These are phyloP conservation scores for Aquilaria yunnanensis DNA, from an alignment of 345 rosid species.

Conservation along the genomic window DNA sequence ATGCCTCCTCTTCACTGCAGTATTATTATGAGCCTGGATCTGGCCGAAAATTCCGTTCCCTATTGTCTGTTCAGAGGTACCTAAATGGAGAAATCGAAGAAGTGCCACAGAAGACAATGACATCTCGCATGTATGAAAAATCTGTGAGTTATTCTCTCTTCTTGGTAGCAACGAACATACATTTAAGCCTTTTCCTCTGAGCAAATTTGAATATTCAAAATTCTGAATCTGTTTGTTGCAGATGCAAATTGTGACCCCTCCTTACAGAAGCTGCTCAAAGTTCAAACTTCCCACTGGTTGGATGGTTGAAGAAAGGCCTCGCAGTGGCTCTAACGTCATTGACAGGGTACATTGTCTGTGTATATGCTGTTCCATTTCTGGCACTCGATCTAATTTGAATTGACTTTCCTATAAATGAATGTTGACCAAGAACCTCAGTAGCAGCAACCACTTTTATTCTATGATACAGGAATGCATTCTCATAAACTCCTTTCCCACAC, in stretches of 20 bases:
- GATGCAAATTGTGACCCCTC: slow-evolving; percentile 27
- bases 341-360: slow-evolving; percentile 26
- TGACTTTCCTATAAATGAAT: no score
- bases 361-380: no score
- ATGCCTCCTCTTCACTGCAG: slow-evolving; percentile 22
- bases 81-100: slow-evolving; percentile 19
- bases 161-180: not conserved
- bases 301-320: slow-evolving; percentile 30
- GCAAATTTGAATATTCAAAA: not conserved
- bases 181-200: slow-evolving; percentile 2
- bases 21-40: slow-evolving; percentile 43
- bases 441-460: no score
- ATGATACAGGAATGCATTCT: no score
- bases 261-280: slow-evolving; percentile 6
- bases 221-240: slow-evolving; percentile 9
- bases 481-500: no score
- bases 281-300: slow-evolving; percentile 30
- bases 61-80: slow-evolving; percentile 38
- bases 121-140: slow-evolving; percentile 1
- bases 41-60: slow-evolving; percentile 45
- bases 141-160: slow-evolving; percentile 17
- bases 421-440: no score
- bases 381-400: not conserved
- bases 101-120: not conserved
- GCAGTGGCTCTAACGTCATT: slow-evolving; percentile 9